Conservation (phyloP, 2,329 filamentous ascomycete genomes). For the Phaeophleospora eucalypticola region DNA sequence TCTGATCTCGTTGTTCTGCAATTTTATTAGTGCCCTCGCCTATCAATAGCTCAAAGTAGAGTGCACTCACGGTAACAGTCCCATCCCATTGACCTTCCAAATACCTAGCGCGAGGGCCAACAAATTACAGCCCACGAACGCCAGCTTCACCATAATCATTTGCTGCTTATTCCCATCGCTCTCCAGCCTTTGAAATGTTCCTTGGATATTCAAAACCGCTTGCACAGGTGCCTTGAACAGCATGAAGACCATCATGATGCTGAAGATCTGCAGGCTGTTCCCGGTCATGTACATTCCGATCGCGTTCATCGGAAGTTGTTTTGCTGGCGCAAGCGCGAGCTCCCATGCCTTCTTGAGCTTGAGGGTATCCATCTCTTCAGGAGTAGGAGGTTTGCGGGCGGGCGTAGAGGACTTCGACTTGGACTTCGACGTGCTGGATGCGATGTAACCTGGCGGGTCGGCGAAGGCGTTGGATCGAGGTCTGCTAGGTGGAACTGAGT, state of each 20-base stretch:
- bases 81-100: constrained; percentile 98
- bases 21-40: constrained; percentile 22
- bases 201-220: constrained; percentile 76
- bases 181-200: constrained; percentile 87
- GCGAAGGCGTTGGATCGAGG: constrained; percentile 65
- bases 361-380: constrained; percentile 86
- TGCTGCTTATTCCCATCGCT: constrained; percentile 70
- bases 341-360: constrained; percentile 99
- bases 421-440: constrained; percentile 32
- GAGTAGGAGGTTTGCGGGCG: constrained; percentile 62
- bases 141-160: constrained; percentile 77
- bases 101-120: constrained; percentile 78
- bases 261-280: constrained; percentile 97
- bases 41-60: neutral
- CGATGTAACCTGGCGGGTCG: constrained; percentile 81
- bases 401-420: constrained; percentile 27
- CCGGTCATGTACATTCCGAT: constrained; percentile 99
- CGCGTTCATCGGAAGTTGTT: constrained; percentile 93
- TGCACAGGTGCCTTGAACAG: constrained; percentile 94
- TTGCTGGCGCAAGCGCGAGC: constrained; percentile 85
- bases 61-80: constrained; percentile 73
- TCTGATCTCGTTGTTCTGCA: constrained; percentile 86
- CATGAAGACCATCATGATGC: constrained; percentile 99
- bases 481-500: constrained; percentile 62
- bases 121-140: constrained; percentile 84